Conservation (phyloP, 208 protist genomes). For the Leishmania turanica region DNA sequence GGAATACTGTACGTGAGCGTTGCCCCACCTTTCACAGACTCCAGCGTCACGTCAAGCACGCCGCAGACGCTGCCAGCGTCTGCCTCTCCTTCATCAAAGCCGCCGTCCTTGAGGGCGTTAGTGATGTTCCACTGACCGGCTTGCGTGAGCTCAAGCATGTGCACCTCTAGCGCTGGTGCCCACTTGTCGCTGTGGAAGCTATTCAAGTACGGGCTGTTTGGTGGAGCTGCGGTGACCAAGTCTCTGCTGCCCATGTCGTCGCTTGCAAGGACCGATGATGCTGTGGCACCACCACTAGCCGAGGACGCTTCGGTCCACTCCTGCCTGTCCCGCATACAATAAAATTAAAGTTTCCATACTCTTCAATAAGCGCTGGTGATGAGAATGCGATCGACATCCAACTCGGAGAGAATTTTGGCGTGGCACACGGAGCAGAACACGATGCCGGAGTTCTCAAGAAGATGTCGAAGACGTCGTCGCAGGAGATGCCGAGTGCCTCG, state of each 20-base stretch:
- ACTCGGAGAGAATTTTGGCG: constrained; percentile 16
- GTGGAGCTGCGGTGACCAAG: background rate
- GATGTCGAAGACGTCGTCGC: constrained; percentile 43
- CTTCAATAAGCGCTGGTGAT: constrained; percentile 19
- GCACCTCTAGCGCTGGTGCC: background rate
- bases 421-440: constrained; percentile 54
- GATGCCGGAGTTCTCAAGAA: constrained; percentile 24
- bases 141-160: constrained; percentile 6
- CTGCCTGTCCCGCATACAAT: constrained; percentile 2
- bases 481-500: constrained; percentile 22
- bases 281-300: background rate
- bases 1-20: constrained; percentile 19
- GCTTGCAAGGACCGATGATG: background rate
- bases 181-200: constrained; percentile 25
- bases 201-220: background rate
- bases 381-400: constrained; percentile 29
- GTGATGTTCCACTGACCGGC: constrained; percentile 23
- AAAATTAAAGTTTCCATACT: constrained; percentile 47
- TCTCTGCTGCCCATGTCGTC: background rate
- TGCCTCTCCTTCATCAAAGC: background rate
- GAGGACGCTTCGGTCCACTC: background rate
- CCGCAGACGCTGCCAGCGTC: background rate
- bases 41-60: background rate
- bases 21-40: constrained; percentile 18
- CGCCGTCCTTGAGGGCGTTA: constrained; percentile 1